Percentiles rank a stretch among this genome's conserved stretches.
Conservation (phyloP, 768 basidiomycete species). For the Mycena rebaudengoi region DNA sequence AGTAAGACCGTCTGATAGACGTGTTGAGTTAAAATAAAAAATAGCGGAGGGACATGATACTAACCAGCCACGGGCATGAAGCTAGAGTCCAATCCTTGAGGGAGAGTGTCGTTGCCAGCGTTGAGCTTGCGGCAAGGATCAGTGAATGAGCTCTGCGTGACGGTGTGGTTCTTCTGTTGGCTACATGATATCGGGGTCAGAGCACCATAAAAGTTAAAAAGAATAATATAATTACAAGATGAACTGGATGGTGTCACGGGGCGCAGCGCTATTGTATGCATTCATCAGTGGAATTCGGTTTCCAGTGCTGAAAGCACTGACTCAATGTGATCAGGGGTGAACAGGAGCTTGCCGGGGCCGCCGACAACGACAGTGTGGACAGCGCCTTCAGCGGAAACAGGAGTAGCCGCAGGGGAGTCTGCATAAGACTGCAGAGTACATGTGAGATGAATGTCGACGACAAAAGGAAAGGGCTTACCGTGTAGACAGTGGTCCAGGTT, state of each 20-base stretch:
- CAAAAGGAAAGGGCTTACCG: no score
- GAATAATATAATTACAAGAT: conserved; percentile 55
- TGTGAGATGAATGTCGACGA: no score
- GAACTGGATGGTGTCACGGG: conserved; percentile 66
- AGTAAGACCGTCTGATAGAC: conserved; percentile 49
- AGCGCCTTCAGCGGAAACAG: conserved; percentile 53
- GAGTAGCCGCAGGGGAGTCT: conserved; percentile 62
- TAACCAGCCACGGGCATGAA: conserved; percentile 48
- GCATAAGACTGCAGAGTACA: no score
- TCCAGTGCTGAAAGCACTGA: neutral
- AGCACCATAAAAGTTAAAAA: neutral
- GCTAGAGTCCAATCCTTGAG: conserved; percentile 60
- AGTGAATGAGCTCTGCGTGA: conserved; percentile 68
- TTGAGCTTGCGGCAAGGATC: conserved; percentile 48
- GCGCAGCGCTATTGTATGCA: conserved; percentile 43
- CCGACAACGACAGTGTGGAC: conserved; percentile 67
- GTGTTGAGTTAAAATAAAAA: no score
- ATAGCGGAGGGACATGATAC: no score
- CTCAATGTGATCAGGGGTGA: conserved; percentile 57
- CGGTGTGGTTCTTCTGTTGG: conserved; percentile 74
- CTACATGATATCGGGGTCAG: conserved; percentile 36
- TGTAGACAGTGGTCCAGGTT: conserved; percentile 66
- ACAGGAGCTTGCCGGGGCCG: conserved; percentile 54
- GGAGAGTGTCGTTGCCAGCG: conserved; percentile 51
- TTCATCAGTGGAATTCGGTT: neutral